phyloP scores from a whole-genome alignment of 2,329 filamentous ascomycete genomes.

The Raffaelea albimanens region DNA sequence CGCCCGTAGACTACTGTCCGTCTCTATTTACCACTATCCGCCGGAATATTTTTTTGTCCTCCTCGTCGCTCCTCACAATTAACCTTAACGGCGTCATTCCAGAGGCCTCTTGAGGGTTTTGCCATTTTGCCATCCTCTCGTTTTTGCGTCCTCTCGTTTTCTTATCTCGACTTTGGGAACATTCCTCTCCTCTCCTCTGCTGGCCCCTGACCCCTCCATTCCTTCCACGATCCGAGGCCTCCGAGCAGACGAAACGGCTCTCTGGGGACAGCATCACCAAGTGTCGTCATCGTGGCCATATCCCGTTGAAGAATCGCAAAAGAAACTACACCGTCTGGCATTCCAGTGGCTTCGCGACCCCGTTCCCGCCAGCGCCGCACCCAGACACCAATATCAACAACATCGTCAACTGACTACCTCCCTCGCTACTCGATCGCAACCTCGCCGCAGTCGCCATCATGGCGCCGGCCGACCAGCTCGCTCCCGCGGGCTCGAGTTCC shows the following conservation, averaged over 20 bases:
- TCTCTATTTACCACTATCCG: neutral
- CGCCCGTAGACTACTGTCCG: neutral
- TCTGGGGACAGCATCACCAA: too few relatives aligned
- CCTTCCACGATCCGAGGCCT: neutral
- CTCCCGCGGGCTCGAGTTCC: conserved; percentile 60
- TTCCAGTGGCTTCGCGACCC: too few relatives aligned
- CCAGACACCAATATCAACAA: too few relatives aligned
- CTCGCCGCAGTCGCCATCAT: conserved; percentile 37
- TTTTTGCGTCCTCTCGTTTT: neutral
- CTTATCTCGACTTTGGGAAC: too few relatives aligned
- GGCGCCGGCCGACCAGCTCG: conserved; percentile 52
- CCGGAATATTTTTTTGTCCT: neutral
- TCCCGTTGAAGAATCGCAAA: too few relatives aligned
- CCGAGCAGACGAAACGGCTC: too few relatives aligned
- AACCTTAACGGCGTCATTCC: too few relatives aligned
- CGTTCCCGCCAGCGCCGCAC: too few relatives aligned
- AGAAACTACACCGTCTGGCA: too few relatives aligned
- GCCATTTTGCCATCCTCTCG: neutral
- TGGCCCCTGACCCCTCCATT: neutral
- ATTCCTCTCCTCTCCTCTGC: neutral
- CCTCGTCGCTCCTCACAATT: neutral
- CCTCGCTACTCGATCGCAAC: neutral
- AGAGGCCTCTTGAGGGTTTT: neutral
- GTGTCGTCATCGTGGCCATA: too few relatives aligned
- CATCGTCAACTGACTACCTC: too few relatives aligned